Conservation (phyloP, 768 basidiomycete species). For the Suillus weaverae region DNA sequence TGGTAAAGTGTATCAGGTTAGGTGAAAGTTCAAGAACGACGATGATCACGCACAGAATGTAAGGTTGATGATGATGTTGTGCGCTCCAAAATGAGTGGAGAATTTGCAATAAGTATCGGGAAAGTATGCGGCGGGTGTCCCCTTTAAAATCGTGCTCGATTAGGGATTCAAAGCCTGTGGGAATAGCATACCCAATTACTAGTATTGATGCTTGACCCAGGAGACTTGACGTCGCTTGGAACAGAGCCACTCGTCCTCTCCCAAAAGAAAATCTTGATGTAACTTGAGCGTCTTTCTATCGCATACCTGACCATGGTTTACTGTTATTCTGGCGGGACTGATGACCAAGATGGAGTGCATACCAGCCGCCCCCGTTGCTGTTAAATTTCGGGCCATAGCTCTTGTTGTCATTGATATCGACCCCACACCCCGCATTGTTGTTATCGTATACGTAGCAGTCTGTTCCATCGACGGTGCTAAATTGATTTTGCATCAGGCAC, state of each 20-base stretch:
- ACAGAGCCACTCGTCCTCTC: slow-evolving; percentile 35
- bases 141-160: slow-evolving; percentile 34
- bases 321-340: background rate
- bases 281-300: slow-evolving; percentile 26
- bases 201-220: slow-evolving; percentile 21
- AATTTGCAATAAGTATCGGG: slow-evolving; percentile 62
- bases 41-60: slow-evolving; percentile 25
- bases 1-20: slow-evolving; percentile 7
- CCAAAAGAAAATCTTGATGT: slow-evolving; percentile 43
- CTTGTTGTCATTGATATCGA: slow-evolving; percentile 22
- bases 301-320: slow-evolving; percentile 33
- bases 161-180: background rate
- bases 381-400: slow-evolving; percentile 40
- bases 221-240: slow-evolving; percentile 33
- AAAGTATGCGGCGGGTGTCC: slow-evolving; percentile 61
- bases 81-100: slow-evolving; percentile 47
- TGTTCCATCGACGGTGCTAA: slow-evolving; percentile 15
- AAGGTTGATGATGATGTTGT: slow-evolving; percentile 66
- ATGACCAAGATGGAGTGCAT: background rate
- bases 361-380: slow-evolving; percentile 39
- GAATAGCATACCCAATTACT: slow-evolving; percentile 23
- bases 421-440: slow-evolving; percentile 35
- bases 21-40: slow-evolving; percentile 12
- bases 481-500: slow-evolving; percentile 1
- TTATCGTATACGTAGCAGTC: slow-evolving; percentile 29